Evolutionary conservation across 177 flowering plant genomes (phyloP), one percentile per base, ranked within the genome.

Genomic region (Vitis hybrid): DNA sequence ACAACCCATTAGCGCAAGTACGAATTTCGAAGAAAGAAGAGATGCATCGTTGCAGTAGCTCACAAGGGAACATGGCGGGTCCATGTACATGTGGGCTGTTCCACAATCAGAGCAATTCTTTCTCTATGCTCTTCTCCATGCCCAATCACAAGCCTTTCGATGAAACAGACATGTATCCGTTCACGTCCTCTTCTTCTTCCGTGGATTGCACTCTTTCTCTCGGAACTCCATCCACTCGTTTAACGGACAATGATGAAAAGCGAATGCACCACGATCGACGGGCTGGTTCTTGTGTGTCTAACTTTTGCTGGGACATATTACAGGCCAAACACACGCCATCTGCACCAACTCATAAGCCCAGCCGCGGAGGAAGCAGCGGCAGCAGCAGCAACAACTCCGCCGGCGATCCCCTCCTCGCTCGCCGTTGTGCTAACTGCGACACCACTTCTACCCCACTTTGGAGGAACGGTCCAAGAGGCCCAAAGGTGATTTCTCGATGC

Each of bases 371-470:
- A 12, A 63, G 68, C 19, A 70, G 76, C 32, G 46, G 75, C 40
- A 66, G 67, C 64, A 52, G 58, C 54, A 6, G 27, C 52, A 74
- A 15, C 67, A 66, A 64, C 71, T 27, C 63, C 21, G 77, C 64
- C 66, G 72, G 74, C 11, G 98, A 93, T 54, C 76, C 90, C 9
- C 85, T 89, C 64, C 75, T 93, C 30, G 89, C 94, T 52, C 88
- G 99, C 52, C 88, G 99, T 2, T 96, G 99, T 55, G 94, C 99
- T 64, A 96, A 92, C 80, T 96, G 99, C 65, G 99, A 96, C 81
- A 94, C 99, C 64, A 96, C 99, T 30, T 94, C 99, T 12, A 96
- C 99, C 2, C 99, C 99, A 2, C 87, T 96, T 3, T 96, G 99
- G 99, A 80, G 99, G 16, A 96, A 96, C 57, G 99, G 99, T 7